Evolutionary conservation across 257 asterid species (phyloP), one percentile per base, ranked within the genome.

Genomic region (Solanum ossicruentum): DNA sequence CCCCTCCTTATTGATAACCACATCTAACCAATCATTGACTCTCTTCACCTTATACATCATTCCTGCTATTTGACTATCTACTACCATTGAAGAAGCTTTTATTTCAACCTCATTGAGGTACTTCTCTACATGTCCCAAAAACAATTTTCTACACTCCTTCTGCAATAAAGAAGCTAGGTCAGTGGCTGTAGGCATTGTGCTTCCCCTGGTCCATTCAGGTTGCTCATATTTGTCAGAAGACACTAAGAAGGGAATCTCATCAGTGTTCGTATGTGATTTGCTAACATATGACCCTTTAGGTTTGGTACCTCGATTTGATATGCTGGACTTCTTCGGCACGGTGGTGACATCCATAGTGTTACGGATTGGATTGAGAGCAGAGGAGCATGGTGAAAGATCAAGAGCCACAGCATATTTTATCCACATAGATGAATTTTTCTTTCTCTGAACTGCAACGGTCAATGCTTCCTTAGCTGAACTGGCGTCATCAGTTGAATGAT

Each of bases 11-110:
- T 85, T 84, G n/a, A 85, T 88, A 26, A 91, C 87, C 90, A 81
- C 60, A 83, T 91, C 93, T 84, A 94, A 80, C 91, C 93, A 90
- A 43, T 93, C 97, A 41, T 91, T 89, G 84, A 91, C 95, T 88
- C 87, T 90, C 88, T 94, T 94, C 57, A 93, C 93, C 88, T 87
- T 92, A 49, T 36, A 85, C 97, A 94, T 89, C 89, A 88, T 91
- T 77, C 84, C 91, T 15, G 94, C 92, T 75, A 90, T 23, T 70
- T 87, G 81, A 1, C 86, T 86, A 18, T 88, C 92, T 4, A 80
- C 80, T 45, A 82, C 89, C 86, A 63, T 89, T 15, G 66, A 83
- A 36, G 85, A 82, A 61, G 85, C 85, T 43, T 88, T 94, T 28
- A 89, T 80, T 36, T 92, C 98, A 17, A 92, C 90, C 77, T 91